Evolutionary conservation across 805 yeast species (phyloP).

Genomic region (Yarrowia porcina): DNA sequence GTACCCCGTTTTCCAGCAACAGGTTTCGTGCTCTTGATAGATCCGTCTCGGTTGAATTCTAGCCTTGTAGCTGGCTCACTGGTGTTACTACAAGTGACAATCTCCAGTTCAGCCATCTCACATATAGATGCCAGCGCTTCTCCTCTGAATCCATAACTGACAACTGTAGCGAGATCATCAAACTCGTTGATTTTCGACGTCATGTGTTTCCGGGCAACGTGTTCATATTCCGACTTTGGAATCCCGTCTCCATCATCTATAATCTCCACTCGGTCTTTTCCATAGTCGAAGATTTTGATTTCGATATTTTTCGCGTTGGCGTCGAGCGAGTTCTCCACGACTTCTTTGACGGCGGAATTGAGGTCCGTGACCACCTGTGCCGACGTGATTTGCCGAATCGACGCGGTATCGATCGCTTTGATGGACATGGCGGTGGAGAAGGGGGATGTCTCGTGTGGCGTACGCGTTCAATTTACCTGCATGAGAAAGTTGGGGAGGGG

Average conservation of each 20-base stretch:
- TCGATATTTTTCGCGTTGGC: slow-evolving; percentile 69
- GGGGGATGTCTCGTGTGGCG: neutral
- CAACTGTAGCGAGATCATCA: slow-evolving; percentile 41
- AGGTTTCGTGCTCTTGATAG: slow-evolving; percentile 39
- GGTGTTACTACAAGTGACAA: slow-evolving; percentile 46
- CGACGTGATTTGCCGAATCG: slow-evolving; percentile 76
- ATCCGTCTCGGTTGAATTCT: slow-evolving; percentile 56
- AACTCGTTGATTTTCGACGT: slow-evolving; percentile 53
- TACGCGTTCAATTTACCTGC: slow-evolving; percentile 4
- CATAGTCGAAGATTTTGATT: slow-evolving; percentile 64
- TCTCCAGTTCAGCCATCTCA: slow-evolving; percentile 45
- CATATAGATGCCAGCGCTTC: slow-evolving; percentile 60
- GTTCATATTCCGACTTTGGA: slow-evolving; percentile 44
- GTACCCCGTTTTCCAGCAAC: slow-evolving; percentile 70
- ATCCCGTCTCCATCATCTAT: slow-evolving; percentile 76
- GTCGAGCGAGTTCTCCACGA: slow-evolving; percentile 83
- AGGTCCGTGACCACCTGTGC: slow-evolving; percentile 90
- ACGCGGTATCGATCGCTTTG: slow-evolving; percentile 46
- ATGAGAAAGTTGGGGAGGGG: neutral
- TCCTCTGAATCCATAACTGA: slow-evolving; percentile 68
- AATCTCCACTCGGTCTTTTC: slow-evolving; percentile 67
- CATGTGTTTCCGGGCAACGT: slow-evolving; percentile 47
- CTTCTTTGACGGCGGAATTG: slow-evolving; percentile 74
- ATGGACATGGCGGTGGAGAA: slow-evolving; percentile 31
- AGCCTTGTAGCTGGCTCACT: slow-evolving; percentile 59